Base-by-base conservation (phyloP, 2,329 filamentous ascomycete genomes). In the Verticillium klebahnii region DNA sequence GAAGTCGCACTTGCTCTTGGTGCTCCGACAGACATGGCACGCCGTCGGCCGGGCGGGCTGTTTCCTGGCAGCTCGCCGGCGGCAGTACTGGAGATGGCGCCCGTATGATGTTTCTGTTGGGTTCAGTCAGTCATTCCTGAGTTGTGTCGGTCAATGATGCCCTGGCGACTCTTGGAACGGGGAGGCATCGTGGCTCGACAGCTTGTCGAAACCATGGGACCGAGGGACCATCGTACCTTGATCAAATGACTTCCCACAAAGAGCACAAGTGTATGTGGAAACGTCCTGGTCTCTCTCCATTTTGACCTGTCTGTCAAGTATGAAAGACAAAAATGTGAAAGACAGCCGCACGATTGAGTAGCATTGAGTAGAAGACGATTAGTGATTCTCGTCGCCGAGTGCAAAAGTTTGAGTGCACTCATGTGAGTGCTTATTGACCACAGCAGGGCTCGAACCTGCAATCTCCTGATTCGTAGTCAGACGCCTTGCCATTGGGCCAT, bases 401-500 rank as follows among this genome's bases (percentile, higher is more conserved):
- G n/a, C n/a, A 52, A 52, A 52, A 23, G 34, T 3, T 52, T 8
- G 15, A 3, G 19, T 52, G 3, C 19, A 52, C 19, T 52, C 45
- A 2, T 8, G 7, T 12, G 45, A 52, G 19, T 52, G 19, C 9
- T 23, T 23, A 32, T 5, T 68, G 67, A 67, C 64, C 65, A 62
- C 64, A 62, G 64, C 65, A 67, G 67, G 67, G 65, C 62, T 68
- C 67, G 67, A 67, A 68, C 65, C 67, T 67, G 66, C 65, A 66
- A 67, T 64, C 67, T 68, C 65, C 63, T 67, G 65, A 66, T 64
- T 77, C 73, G 74, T 76, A 76, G 75, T 77, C 74, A 77, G 73
- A 77, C 74, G 74, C 74, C 74, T 75, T 77, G 74, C 69, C 74
- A 77, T 74, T 74, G 71, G 72, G 71, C 72, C 72, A 76, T 34